Percentiles rank a stretch among this genome's conserved stretches.
Evolutionary conservation across 163 green algal species (phyloP).

Genomic region (Volvox carteri): DNA sequence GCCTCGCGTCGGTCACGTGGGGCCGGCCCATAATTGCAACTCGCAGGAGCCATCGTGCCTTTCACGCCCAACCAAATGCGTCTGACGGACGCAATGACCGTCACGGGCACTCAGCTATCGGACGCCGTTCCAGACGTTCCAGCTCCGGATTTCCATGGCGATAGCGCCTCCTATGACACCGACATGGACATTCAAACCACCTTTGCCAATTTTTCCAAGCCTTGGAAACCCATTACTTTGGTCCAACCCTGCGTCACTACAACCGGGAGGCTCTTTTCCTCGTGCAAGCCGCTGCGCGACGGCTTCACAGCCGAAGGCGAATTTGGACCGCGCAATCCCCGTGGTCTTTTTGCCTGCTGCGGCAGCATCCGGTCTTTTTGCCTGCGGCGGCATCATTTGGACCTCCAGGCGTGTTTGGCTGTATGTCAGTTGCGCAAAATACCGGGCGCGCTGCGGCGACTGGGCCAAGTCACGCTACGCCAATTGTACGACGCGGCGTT

Average conservation of each 20-base stretch:
- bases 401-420: too few species aligned
- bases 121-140: background rate
- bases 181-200: background rate
- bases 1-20: too few species aligned
- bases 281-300: background rate
- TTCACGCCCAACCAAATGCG: too few species aligned
- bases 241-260: background rate
- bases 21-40: too few species aligned
- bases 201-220: background rate
- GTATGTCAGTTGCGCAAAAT: too few species aligned
- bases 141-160: background rate
- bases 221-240: background rate
- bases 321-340: background rate
- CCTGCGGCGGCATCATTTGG: too few species aligned
- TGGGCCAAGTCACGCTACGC: background rate
- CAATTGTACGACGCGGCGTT: background rate
- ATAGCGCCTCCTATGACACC: constrained; percentile 30
- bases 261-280: background rate
- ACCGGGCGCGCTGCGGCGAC: background rate
- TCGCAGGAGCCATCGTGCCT: too few species aligned
- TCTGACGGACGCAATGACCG: background rate
- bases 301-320: background rate
- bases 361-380: too few species aligned
- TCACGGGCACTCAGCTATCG: background rate
- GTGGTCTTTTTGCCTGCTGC: too few species aligned